A percentile compares a stretch with the other conserved stretches of the same genome.
These are phyloP conservation scores for Mycena indigotica DNA, from an alignment of 768 basidiomycete genomes.

Conservation along the genomic window DNA sequence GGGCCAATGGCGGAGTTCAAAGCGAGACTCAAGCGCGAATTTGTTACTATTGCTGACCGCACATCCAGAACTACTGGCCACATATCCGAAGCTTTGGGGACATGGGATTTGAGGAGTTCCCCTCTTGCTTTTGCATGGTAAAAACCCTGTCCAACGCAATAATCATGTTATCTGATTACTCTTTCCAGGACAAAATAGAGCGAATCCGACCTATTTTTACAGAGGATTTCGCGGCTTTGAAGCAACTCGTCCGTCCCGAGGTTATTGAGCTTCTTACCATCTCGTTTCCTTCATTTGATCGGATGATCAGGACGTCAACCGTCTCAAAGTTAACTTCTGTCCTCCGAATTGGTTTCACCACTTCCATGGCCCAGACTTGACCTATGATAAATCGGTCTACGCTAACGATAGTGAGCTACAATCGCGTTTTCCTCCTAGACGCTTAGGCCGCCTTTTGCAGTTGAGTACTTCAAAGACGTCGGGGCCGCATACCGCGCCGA, in stretches of 20 bases:
- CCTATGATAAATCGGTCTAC: conserved; percentile 62
- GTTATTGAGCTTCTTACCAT: conserved; percentile 32
- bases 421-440: neutral
- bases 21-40: conserved; percentile 30
- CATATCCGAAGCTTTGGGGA: conserved; percentile 46
- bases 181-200: conserved; percentile 57
- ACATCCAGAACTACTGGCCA: conserved; percentile 51
- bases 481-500: conserved; percentile 51
- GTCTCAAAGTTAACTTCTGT: conserved; percentile 72
- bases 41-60: neutral
- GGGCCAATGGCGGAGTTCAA: conserved; percentile 54
- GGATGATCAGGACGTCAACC: conserved; percentile 56
- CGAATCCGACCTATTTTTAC: conserved; percentile 63
- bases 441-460: conserved; percentile 27
- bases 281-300: conserved; percentile 9
- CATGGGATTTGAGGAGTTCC: conserved; percentile 40
- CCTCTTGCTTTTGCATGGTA: conserved; percentile 48
- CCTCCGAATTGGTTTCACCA: conserved; percentile 76
- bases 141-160: conserved; percentile 21
- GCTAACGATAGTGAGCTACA: conserved; percentile 51
- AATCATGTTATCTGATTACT: no score
- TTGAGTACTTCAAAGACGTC: conserved; percentile 54
- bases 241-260: conserved; percentile 57
- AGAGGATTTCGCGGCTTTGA: conserved; percentile 63
- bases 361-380: conserved; percentile 59